Evolutionary conservation across 1,139 yeast genomes (phyloP).

Genomic region (Magnusiomyces starmeri): DNA sequence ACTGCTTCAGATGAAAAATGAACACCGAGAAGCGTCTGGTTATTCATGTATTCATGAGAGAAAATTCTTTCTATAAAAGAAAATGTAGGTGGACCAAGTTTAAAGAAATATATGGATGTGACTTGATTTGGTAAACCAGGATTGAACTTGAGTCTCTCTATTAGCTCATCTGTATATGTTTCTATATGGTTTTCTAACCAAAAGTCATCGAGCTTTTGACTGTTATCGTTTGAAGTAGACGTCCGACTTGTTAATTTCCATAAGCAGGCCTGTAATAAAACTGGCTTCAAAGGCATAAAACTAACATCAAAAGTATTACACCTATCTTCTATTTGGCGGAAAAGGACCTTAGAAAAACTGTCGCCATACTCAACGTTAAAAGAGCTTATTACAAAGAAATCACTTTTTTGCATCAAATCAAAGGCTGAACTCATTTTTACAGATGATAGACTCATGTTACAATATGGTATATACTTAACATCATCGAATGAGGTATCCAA

Average conservation of each 20-base stretch:
- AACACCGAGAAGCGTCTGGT: conserved; percentile 9
- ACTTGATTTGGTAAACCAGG: too few relatives aligned
- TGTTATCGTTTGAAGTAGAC: background rate
- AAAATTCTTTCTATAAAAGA: conserved; percentile 5
- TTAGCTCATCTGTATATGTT: conserved; percentile 4
- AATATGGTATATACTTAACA: conserved; percentile 9
- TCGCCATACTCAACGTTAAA: conserved; percentile 4
- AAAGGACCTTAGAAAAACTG: background rate
- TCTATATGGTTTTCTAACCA: conserved; percentile 10
- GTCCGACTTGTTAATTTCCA: conserved; percentile 4
- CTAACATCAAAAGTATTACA: conserved; percentile 8
- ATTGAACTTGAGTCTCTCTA: conserved; percentile 2
- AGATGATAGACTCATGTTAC: conserved; percentile 4
- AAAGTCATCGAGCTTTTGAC: conserved; percentile 10
- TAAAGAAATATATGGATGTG: conserved; percentile 8
- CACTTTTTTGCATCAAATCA: conserved; percentile 6
- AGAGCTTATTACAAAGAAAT: conserved; percentile 7
- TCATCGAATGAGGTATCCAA: conserved; percentile 1
- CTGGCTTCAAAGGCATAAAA: conserved; percentile 7
- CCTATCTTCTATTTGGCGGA: background rate
- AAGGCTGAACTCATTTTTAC: conserved; percentile 9
- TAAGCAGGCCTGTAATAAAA: conserved; percentile 13
- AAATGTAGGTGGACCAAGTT: conserved; percentile 5
- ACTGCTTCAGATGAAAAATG: conserved; percentile 10
- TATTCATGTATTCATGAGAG: background rate